A percentile compares a stretch with the other conserved stretches of the same genome.
phyloP scores from a whole-genome alignment of 495 filamentous ascomycete genomes.

The Xylaria bambusicola region DNA sequence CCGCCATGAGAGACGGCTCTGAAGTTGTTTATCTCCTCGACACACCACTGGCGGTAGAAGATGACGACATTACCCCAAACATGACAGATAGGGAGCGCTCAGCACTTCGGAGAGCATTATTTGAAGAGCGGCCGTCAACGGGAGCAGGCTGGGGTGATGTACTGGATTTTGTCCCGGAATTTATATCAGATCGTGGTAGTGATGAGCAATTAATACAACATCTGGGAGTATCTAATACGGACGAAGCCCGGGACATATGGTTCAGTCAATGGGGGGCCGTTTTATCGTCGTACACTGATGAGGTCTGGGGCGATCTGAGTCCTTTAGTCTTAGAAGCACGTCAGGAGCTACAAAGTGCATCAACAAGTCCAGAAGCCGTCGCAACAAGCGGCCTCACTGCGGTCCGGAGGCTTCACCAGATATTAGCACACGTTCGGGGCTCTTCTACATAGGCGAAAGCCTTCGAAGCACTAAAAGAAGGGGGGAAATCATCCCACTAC shows the following conservation, averaged over 20 bases:
- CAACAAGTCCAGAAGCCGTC: constrained; percentile 7
- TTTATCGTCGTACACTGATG: constrained; percentile 68
- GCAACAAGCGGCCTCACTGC: constrained; percentile 17
- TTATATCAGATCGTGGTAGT: constrained; percentile 22
- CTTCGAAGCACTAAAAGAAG: too few relatives aligned
- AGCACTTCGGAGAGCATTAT: constrained; percentile 37
- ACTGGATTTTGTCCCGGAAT: constrained; percentile 46
- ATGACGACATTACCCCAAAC: constrained; percentile 18
- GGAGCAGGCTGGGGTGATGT: constrained; percentile 39
- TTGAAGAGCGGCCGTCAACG: constrained; percentile 23
- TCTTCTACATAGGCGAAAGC: neutral
- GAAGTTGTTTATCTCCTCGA: constrained; percentile 47
- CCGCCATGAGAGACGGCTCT: constrained; percentile 38
- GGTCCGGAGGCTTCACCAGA: constrained; percentile 28
- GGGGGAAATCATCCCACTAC: too few relatives aligned
- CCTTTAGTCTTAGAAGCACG: constrained; percentile 65
- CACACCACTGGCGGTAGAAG: constrained; percentile 23
- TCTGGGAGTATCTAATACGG: constrained; percentile 37
- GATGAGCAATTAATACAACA: constrained; percentile 22
- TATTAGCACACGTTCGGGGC: constrained; percentile 26
- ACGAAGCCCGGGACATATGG: constrained; percentile 50
- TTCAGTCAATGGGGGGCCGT: constrained; percentile 61
- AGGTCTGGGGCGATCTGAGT: constrained; percentile 74
- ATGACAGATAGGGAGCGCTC: constrained; percentile 28
- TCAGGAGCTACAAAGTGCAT: constrained; percentile 53